Percentiles rank a stretch among this genome's conserved stretches.
Conservation (phyloP, 345 rosid species). For the Abelmoschus esculentus region DNA sequence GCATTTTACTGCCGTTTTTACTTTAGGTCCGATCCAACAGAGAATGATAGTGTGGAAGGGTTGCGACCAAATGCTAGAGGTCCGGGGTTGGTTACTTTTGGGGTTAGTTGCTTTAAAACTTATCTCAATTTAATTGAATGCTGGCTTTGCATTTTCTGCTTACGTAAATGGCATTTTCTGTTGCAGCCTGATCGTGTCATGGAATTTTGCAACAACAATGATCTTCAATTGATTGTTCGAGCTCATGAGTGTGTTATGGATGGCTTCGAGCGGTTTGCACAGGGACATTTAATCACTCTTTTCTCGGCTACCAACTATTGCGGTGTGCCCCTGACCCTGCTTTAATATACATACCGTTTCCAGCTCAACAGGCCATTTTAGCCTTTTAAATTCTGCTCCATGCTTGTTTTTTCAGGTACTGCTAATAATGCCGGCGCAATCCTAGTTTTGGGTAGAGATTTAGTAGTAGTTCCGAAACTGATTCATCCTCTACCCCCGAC, state of each 20-base stretch:
- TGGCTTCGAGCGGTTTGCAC: constrained; percentile 97
- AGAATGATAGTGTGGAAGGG: constrained; percentile 1
- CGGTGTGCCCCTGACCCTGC: constrained; percentile 35
- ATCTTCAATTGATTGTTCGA: constrained; percentile 93
- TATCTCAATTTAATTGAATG: neutral
- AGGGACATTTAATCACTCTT: constrained; percentile 93
- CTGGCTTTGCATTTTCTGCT: constrained; percentile 14
- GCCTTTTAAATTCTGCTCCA: neutral
- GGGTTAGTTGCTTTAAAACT: neutral
- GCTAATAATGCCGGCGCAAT: neutral
- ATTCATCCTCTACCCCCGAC: neutral
- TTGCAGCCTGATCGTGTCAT: constrained; percentile 97
- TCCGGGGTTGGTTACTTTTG: neutral
- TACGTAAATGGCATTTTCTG: constrained; percentile 11
- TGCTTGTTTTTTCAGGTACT: neutral
- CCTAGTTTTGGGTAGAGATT: neutral
- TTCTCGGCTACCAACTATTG: constrained; percentile 98
- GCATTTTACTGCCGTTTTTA: neutral
- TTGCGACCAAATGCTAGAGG: neutral
- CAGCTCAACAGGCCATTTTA: neutral
- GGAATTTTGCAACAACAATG: constrained; percentile 98
- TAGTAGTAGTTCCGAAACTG: neutral
- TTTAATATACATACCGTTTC: neutral
- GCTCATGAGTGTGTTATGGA: constrained; percentile 99
- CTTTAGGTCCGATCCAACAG: neutral